A percentile compares a stretch with the other conserved stretches of the same genome.
These are phyloP conservation scores for Penicillium waksmanii DNA, from an alignment of 495 filamentous ascomycete genomes.

Conservation along the genomic window DNA sequence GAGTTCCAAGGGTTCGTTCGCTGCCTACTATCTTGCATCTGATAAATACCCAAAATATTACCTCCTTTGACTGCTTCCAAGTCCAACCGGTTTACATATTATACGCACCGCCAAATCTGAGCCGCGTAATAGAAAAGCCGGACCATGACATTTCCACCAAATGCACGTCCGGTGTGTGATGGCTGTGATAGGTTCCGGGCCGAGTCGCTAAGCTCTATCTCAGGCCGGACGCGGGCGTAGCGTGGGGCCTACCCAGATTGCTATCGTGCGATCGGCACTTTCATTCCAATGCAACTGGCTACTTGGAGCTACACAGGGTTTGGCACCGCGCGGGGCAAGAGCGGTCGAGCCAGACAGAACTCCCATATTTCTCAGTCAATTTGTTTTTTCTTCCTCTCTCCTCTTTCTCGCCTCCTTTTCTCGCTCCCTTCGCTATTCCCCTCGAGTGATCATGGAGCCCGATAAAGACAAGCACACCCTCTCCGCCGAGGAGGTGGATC, in stretches of 20 bases:
- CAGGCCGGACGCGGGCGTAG: conserved; percentile 17
- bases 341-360: conserved; percentile 7
- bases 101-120: too few species aligned
- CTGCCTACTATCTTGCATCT: too few species aligned
- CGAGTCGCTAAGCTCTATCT: conserved; percentile 25
- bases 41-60: too few species aligned
- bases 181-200: conserved; percentile 16
- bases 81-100: too few species aligned
- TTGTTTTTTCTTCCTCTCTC: neutral
- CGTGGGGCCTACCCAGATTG: conserved; percentile 19
- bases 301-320: conserved; percentile 8
- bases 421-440: neutral
- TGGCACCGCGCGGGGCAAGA: conserved; percentile 17
- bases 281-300: conserved; percentile 26
- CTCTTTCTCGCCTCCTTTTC: conserved; percentile 3
- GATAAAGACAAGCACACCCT: conserved; percentile 19
- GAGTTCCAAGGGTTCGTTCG: neutral
- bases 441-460: conserved; percentile 3
- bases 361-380: neutral
- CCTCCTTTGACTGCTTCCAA: too few species aligned
- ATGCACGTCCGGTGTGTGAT: conserved; percentile 6
- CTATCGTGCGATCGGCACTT: conserved; percentile 22
- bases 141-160: neutral
- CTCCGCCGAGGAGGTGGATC: conserved; percentile 26
- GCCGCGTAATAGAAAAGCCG: neutral